Evolutionary conservation across 495 filamentous ascomycete genomes (phyloP).

Genomic region (Chaetomium fimeti): DNA sequence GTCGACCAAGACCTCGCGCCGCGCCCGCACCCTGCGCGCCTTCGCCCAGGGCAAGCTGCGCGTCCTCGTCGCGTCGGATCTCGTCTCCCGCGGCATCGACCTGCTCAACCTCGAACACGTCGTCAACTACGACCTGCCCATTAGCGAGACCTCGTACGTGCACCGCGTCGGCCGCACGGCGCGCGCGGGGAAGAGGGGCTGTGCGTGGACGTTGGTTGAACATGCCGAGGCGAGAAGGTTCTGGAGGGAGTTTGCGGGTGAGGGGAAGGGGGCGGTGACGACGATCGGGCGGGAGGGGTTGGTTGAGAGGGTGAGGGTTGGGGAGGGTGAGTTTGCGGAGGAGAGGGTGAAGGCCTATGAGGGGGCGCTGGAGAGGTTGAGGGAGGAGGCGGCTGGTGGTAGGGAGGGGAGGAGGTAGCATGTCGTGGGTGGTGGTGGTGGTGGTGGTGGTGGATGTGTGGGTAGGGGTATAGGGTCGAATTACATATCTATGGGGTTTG

Average conservation of each 20-base stretch:
- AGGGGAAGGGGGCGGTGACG: slow-evolving; percentile 33
- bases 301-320: slow-evolving; percentile 36
- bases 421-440: not conserved
- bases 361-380: slow-evolving; percentile 54
- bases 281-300: slow-evolving; percentile 26
- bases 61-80: slow-evolving; percentile 84
- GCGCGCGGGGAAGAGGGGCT: slow-evolving; percentile 70
- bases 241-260: slow-evolving; percentile 68
- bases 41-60: slow-evolving; percentile 64
- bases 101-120: slow-evolving; percentile 75
- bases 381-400: slow-evolving; percentile 43
- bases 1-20: slow-evolving; percentile 61
- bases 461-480: too few species aligned
- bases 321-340: slow-evolving; percentile 47
- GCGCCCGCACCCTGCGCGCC: slow-evolving; percentile 57
- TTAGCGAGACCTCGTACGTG: slow-evolving; percentile 75
- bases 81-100: slow-evolving; percentile 91
- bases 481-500: too few species aligned
- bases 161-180: slow-evolving; percentile 93
- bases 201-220: slow-evolving; percentile 79
- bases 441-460: not conserved
- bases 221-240: slow-evolving; percentile 83
- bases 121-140: slow-evolving; percentile 91
- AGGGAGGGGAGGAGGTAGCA: slow-evolving; percentile 24
- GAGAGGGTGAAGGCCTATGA: slow-evolving; percentile 58